Percentiles rank a stretch among this genome's conserved stretches.
phyloP scores from a whole-genome alignment of 2,329 filamentous ascomycete species.

The Aspergillus sp. region DNA sequence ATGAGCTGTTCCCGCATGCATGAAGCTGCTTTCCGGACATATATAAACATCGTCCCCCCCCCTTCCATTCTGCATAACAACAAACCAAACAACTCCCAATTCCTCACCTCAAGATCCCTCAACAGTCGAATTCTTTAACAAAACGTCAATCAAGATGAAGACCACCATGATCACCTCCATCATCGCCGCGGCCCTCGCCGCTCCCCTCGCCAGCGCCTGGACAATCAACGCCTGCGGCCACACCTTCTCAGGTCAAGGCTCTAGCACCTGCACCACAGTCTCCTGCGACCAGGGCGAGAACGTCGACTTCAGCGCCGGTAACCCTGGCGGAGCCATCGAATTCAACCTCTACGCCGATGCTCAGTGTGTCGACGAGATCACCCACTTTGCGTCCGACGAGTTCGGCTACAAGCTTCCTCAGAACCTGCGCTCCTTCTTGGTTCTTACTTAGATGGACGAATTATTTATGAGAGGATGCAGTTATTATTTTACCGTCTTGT shows the following conservation, averaged over 20 bases:
- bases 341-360: not conserved
- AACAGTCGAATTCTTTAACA: not conserved
- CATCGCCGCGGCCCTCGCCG: not conserved
- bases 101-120: too few relatives aligned
- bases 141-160: not conserved
- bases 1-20: not conserved
- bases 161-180: not conserved
- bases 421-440: not conserved
- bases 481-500: too few relatives aligned
- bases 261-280: not conserved
- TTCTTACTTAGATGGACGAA: not conserved
- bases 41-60: not conserved
- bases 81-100: too few relatives aligned
- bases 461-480: too few relatives aligned
- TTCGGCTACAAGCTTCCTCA: not conserved
- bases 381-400: not conserved
- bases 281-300: not conserved
- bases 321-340: not conserved
- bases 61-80: not conserved
- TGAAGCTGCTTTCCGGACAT: not conserved
- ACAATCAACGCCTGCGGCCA: conserved; percentile 1
- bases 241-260: not conserved
- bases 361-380: not conserved
- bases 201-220: not conserved
- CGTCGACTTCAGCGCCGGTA: not conserved